These are phyloP conservation scores for Coniochaeta hoffmannii DNA, from an alignment of 2,329 filamentous ascomycete genomes.

Conservation along the genomic window DNA sequence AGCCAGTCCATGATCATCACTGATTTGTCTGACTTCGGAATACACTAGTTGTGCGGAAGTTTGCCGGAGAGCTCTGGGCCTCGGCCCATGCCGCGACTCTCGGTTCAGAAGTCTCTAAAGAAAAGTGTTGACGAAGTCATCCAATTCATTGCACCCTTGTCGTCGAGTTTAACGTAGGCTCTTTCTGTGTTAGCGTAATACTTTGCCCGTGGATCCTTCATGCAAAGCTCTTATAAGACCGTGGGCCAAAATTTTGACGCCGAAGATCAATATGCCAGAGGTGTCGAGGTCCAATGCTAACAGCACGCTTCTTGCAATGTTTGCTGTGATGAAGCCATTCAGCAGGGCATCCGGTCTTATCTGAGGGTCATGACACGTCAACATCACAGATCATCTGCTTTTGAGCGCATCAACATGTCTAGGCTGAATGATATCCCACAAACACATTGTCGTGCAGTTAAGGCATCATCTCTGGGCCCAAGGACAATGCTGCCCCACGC, in stretches of 20 bases:
- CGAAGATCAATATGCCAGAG: background rate
- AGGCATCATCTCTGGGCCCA: background rate
- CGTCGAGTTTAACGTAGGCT: background rate
- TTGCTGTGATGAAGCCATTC: background rate
- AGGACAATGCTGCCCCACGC: conserved; percentile 1
- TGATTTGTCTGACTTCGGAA: too few species aligned
- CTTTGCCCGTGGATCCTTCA: background rate
- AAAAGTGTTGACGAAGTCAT: too few species aligned
- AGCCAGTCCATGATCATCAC: too few species aligned
- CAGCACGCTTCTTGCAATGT: background rate
- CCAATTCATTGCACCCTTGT: background rate
- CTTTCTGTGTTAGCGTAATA: background rate
- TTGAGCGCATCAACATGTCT: background rate
- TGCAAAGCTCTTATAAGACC: background rate
- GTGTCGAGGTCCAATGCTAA: background rate
- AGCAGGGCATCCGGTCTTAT: background rate
- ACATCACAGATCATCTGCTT: background rate
- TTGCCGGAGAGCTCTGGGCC: too few species aligned
- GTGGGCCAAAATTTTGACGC: background rate
- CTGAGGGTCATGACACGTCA: background rate
- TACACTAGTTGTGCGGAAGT: too few species aligned
- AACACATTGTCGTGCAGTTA: background rate
- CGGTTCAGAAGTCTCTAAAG: too few species aligned
- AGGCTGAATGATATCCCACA: background rate
- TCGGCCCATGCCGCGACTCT: too few species aligned